These are phyloP conservation scores for Aspergillus mulundensis DNA, from an alignment of 495 filamentous ascomycete species.

Conservation along the genomic window DNA sequence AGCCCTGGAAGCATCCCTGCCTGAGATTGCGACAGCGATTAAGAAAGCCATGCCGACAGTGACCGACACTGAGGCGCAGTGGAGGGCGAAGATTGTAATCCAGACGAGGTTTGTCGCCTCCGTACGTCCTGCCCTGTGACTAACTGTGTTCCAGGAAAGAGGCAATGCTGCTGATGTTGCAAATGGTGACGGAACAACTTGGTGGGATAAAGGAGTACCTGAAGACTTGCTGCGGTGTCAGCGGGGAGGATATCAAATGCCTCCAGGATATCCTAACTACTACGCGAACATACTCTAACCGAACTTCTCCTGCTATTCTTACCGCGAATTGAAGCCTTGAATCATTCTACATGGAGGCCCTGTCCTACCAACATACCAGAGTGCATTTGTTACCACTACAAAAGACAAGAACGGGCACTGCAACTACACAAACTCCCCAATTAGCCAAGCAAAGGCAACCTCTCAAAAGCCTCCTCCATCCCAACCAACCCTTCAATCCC, in stretches of 20 bases:
- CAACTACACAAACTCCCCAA: no score
- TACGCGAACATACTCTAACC: not conserved
- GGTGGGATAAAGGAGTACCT: not conserved
- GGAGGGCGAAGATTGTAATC: not conserved
- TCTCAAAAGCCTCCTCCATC: conserved; percentile 11
- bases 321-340: not conserved
- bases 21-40: not conserved
- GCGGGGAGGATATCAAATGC: not conserved
- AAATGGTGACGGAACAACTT: not conserved
- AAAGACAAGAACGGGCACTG: no score
- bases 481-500: conserved; percentile 10
- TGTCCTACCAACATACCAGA: no score
- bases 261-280: not conserved
- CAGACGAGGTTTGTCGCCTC: not conserved
- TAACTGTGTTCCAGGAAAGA: not conserved
- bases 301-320: no score
- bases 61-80: not conserved
- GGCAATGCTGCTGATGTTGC: not conserved
- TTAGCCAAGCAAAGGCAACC: not conserved
- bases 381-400: no score
- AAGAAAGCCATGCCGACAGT: not conserved
- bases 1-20: not conserved
- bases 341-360: not conserved
- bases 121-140: not conserved
- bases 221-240: not conserved